These are phyloP conservation scores for Leccinum fallax DNA, from an alignment of 1,284 basidiomycete species.

Conservation along the genomic window DNA sequence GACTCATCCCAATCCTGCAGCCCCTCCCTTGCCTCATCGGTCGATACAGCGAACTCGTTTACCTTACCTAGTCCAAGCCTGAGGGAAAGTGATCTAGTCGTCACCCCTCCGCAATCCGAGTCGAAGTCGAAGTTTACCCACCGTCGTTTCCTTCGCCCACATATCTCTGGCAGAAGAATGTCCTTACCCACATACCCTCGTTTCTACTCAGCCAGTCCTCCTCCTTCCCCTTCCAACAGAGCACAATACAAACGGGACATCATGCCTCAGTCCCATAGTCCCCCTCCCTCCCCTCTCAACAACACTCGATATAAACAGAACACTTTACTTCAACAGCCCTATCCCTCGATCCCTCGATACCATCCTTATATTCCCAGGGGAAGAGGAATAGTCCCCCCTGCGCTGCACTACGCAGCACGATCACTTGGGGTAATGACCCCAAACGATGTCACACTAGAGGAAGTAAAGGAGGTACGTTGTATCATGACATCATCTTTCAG, in stretches of 20 bases:
- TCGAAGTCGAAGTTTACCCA: neutral
- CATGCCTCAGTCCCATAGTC: neutral
- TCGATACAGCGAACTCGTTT: neutral
- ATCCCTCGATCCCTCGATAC: neutral
- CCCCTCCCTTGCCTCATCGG: neutral
- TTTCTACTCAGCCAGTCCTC: neutral
- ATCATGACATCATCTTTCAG: neutral
- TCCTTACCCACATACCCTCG: neutral
- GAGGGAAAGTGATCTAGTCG: neutral
- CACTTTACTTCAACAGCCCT: neutral
- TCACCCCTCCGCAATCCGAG: neutral
- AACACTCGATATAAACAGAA: neutral
- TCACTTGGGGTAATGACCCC: neutral
- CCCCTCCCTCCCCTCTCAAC: neutral
- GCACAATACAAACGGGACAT: neutral
- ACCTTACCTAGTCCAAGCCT: neutral
- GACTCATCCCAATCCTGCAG: neutral
- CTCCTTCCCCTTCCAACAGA: neutral
- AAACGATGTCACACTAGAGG: neutral
- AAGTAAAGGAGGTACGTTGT: neutral
- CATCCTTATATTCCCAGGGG: neutral
- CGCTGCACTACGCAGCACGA: neutral
- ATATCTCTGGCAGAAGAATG: neutral
- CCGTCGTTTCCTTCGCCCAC: neutral
- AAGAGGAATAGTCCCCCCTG: neutral